Percentiles rank a stretch among this genome's conserved stretches.
Conservation (phyloP, 352 stramenopile species). For the Elongisporangium undulatum region DNA sequence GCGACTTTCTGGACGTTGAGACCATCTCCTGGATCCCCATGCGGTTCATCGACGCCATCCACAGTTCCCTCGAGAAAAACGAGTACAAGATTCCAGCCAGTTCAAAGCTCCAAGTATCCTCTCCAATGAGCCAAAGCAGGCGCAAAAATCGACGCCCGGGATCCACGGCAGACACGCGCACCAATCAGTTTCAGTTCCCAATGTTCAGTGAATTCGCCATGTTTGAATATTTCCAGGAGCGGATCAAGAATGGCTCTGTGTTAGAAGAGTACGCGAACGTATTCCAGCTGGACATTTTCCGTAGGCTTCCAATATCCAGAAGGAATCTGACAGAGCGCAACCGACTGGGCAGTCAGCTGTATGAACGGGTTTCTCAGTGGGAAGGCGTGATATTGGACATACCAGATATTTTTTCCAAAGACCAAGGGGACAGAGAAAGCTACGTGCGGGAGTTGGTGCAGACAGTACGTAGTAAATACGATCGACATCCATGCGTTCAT, state of each 20-base stretch:
- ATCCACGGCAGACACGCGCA: not conserved
- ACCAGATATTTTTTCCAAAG: not conserved
- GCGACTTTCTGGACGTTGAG: conserved; percentile 55
- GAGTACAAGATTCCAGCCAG: conserved; percentile 28
- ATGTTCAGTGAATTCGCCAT: conserved; percentile 32
- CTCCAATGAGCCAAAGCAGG: not conserved
- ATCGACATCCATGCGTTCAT: conserved; percentile 28
- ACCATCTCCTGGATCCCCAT: conserved; percentile 57
- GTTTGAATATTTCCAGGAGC: conserved; percentile 39
- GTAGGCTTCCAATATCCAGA: conserved; percentile 19
- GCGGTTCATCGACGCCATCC: conserved; percentile 30
- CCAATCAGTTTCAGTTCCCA: not conserved
- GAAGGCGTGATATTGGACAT: conserved; percentile 33
- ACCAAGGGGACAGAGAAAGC: not conserved
- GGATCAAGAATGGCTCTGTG: conserved; percentile 13
- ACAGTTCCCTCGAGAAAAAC: conserved; percentile 27
- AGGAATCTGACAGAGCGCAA: conserved; percentile 1
- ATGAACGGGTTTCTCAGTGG: conserved; percentile 17
- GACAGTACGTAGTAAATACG: conserved; percentile 10
- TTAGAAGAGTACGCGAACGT: conserved; percentile 49
- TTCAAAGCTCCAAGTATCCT: conserved; percentile 1
- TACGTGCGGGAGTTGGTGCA: conserved; percentile 20
- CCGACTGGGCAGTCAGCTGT: conserved; percentile 2
- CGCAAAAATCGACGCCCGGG: conserved; percentile 1
- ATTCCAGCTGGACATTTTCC: conserved; percentile 38